Evolutionary conservation across 2,329 filamentous ascomycete genomes (phyloP).

Genomic region (Cladosporium halotolerans): DNA sequence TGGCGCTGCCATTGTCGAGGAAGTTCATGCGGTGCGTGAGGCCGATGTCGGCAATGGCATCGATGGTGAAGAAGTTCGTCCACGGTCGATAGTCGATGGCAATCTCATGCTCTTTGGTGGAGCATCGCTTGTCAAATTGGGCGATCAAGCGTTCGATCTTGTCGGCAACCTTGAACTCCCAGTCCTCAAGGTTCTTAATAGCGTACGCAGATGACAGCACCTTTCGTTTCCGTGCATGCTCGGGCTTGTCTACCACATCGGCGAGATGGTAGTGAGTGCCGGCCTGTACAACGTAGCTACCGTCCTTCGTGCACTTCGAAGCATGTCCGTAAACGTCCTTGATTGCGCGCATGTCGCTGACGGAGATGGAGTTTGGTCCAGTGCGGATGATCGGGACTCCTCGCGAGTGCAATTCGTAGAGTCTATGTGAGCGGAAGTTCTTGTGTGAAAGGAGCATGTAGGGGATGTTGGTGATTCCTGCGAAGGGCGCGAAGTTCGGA

Average conservation of each 20-base stretch:
- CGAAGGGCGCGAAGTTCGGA: slow-evolving; percentile 38
- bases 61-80: slow-evolving; percentile 34
- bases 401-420: slow-evolving; percentile 39
- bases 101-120: slow-evolving; percentile 21
- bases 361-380: slow-evolving; percentile 43
- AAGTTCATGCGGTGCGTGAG: slow-evolving; percentile 33
- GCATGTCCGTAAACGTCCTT: slow-evolving; percentile 36
- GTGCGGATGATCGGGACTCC: slow-evolving; percentile 39
- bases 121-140: slow-evolving; percentile 32
- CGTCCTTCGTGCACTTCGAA: slow-evolving; percentile 32
- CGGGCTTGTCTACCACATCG: slow-evolving; percentile 35
- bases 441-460: slow-evolving; percentile 39
- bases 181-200: slow-evolving; percentile 35
- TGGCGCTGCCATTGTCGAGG: slow-evolving; percentile 32
- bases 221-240: slow-evolving; percentile 36
- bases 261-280: slow-evolving; percentile 32
- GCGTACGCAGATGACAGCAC: slow-evolving; percentile 35
- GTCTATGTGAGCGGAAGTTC: slow-evolving; percentile 38
- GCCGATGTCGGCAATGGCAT: slow-evolving; percentile 36
- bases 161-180: slow-evolving; percentile 38
- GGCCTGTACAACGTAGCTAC: slow-evolving; percentile 25
- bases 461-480: slow-evolving; percentile 41
- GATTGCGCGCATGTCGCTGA: slow-evolving; percentile 34
- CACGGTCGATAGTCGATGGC: slow-evolving; percentile 33
- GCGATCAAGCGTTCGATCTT: slow-evolving; percentile 29